A percentile compares a stretch with the other conserved stretches of the same genome.
Evolutionary conservation across 805 yeast genomes (phyloP).

Genomic region (Zygosaccharomyces kombuchaensis): DNA sequence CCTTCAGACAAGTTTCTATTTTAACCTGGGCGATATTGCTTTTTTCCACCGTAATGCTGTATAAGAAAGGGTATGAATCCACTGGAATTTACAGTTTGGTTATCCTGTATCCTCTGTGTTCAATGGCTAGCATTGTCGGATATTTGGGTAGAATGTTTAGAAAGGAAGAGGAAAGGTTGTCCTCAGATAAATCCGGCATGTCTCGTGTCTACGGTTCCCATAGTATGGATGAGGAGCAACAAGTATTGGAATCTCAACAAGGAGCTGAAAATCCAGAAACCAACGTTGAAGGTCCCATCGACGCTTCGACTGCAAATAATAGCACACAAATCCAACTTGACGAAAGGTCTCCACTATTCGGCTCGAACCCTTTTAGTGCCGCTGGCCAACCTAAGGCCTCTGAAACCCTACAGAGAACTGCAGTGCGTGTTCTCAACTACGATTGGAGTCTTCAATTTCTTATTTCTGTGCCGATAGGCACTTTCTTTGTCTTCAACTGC

Average conservation of each 20-base stretch:
- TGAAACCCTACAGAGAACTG: constrained; percentile 7
- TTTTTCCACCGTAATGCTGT: constrained; percentile 46
- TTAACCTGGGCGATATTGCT: constrained; percentile 55
- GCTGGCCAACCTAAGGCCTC: constrained; percentile 8
- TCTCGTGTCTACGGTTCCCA: constrained; percentile 7
- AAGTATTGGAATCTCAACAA: neutral
- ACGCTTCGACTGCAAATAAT: neutral
- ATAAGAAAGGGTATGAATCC: constrained; percentile 41
- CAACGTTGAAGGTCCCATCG: neutral
- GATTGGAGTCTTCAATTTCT: constrained; percentile 81
- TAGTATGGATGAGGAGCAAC: constrained; percentile 6
- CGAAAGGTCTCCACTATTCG: constrained; percentile 36
- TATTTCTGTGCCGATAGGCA: constrained; percentile 59
- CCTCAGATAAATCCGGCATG: neutral
- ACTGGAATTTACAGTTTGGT: constrained; percentile 51
- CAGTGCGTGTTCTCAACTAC: constrained; percentile 42
- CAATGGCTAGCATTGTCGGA: constrained; percentile 50
- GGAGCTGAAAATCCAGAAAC: neutral
- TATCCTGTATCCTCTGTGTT: constrained; percentile 43
- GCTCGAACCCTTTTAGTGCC: constrained; percentile 7
- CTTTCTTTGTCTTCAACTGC: constrained; percentile 52
- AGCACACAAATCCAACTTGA: constrained; percentile 11
- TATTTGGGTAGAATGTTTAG: constrained; percentile 26
- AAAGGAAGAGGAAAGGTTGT: neutral
- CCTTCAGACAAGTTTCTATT: constrained; percentile 50